phyloP scores from a whole-genome alignment of 106 monocot genomes.

The Dioscorea alata region DNA sequence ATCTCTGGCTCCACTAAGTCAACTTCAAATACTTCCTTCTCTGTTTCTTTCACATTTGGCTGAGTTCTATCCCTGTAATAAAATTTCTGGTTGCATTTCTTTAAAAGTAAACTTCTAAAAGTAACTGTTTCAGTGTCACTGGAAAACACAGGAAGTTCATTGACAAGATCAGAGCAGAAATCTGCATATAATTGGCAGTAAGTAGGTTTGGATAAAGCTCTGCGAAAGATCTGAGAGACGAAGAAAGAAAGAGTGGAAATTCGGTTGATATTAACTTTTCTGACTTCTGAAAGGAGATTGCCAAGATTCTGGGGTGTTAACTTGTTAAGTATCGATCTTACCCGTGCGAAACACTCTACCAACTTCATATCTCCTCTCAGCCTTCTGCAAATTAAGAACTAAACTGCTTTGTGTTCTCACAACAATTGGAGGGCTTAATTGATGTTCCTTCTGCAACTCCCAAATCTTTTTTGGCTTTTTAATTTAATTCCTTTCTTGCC shows the following conservation, averaged over 20 bases:
- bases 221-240: not conserved
- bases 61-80: constrained; percentile 9
- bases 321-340: constrained; percentile 38
- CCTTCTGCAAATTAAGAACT: constrained; percentile 28
- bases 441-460: too few species aligned
- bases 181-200: constrained; percentile 5
- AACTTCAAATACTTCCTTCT: constrained; percentile 47
- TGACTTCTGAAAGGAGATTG: constrained; percentile 14
- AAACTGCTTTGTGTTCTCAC: not conserved
- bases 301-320: constrained; percentile 42
- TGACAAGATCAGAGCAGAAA: constrained; percentile 68
- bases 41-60: constrained; percentile 46
- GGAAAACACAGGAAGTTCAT: constrained; percentile 60
- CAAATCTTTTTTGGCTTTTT: too few species aligned
- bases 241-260: not conserved
- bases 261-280: not conserved
- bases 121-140: constrained; percentile 74
- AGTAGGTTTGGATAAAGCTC: not conserved
- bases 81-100: not conserved
- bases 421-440: not conserved
- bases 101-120: constrained; percentile 73
- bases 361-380: constrained; percentile 37
- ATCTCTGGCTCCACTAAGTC: constrained; percentile 60
- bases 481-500: constrained; percentile 61
- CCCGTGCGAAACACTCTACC: constrained; percentile 26